Evolutionary conservation across 768 basidiomycete species (phyloP), one percentile per base, ranked within the genome.

Genomic region (Lactifluus piperatus): DNA sequence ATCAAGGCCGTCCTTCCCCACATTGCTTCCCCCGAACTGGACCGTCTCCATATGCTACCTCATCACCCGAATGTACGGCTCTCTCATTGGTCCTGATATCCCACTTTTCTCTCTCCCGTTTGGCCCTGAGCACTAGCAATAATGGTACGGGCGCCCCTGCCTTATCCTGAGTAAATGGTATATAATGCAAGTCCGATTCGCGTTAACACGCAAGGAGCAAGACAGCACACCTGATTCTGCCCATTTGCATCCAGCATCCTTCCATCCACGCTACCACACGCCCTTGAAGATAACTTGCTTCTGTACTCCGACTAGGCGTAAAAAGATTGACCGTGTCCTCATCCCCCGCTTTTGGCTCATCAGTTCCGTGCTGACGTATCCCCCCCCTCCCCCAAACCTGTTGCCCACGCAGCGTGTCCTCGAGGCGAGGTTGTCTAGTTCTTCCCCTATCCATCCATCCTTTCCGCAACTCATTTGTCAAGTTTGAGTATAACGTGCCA

Each of bases 371-470:
- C 56, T 61, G 54, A 60, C 62, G 62, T 61, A 51, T 26, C 18
- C 5, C 8, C 16, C 48, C 9, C 8, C 16, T 49, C 62, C 62
- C 62, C 43, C 54, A 37, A 60, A 46, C 54, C 49, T 44, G 39
- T 51, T 51, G 22, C 29, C 18, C 53, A 34, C 27, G 54, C 43
- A 16, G 29, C 48, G 22, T n/a, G 27, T 59, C 62, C 62, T 63
- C 62, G 58, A 63, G 62, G 62, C 62, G 58, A 63, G 62, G 62
- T 58, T 41, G 52, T 26, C 24, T 52, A 62, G 46, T 36, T 49
- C 54, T 49, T 53, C 62, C 54, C 58, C 58, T 61, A 56, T 61
- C 48, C 49, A 56, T 61, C 48, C 49, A 52, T 30, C 32, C 43
- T 41, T 45, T 41, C 47, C 46, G 47, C 47, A 36, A 39, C 54